Evolutionary conservation across 257 asterid genomes (phyloP).

Genomic region (Solanum dulcamara): DNA sequence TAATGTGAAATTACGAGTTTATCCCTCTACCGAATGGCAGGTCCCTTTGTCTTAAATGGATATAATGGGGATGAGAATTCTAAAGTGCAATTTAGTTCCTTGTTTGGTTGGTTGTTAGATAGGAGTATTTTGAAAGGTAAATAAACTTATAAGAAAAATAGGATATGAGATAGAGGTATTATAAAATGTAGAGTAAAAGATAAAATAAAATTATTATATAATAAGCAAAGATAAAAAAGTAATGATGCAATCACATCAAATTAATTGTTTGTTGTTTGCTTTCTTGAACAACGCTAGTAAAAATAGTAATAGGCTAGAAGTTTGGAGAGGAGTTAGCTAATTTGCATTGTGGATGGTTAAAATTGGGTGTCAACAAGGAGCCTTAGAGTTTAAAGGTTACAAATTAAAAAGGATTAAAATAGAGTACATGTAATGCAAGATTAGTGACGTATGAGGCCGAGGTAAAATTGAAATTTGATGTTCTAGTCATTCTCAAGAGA

Average conservation of each 20-base stretch:
- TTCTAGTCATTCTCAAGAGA: neutral
- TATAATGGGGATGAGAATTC: neutral
- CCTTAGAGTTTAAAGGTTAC: too few relatives aligned
- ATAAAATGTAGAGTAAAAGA: neutral
- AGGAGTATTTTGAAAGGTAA: neutral
- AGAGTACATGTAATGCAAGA: neutral
- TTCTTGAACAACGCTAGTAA: neutral
- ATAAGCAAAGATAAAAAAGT: neutral
- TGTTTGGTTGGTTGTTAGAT: neutral
- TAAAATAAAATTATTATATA: neutral
- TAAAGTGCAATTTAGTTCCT: neutral
- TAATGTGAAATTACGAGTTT: neutral
- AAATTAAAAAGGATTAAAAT: too few relatives aligned
- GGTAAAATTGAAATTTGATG: neutral
- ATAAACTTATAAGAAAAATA: neutral
- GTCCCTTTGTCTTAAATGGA: neutral
- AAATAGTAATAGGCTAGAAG: neutral
- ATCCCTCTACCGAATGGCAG: neutral
- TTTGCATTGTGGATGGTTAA: too few relatives aligned
- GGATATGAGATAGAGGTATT: neutral
- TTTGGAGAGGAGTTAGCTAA: too few relatives aligned
- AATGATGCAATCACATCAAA: neutral
- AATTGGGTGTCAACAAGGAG: too few relatives aligned
- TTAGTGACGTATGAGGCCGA: neutral
- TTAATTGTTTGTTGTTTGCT: neutral